Conservation (phyloP, 2,329 filamentous ascomycete species). For the Escovopsis sp. region DNA sequence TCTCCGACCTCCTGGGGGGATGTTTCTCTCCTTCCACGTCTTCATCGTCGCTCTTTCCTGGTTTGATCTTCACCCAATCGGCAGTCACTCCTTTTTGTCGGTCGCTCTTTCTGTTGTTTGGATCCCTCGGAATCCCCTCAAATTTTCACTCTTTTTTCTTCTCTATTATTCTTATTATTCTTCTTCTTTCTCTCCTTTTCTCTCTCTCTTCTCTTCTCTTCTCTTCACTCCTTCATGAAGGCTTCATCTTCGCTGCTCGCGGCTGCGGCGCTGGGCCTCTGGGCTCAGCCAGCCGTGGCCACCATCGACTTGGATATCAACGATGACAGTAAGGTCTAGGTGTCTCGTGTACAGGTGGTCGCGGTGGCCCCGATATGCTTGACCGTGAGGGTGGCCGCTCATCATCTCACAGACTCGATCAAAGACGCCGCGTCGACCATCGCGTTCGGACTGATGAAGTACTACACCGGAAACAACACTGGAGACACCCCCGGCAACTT, state of each 20-base stretch:
- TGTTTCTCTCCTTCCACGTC: neutral
- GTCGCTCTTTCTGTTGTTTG: neutral
- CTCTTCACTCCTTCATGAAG: neutral
- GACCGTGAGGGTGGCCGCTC: neutral
- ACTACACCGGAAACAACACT: slow-evolving; percentile 43
- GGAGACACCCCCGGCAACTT: slow-evolving; percentile 44
- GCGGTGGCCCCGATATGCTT: no score
- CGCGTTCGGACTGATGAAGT: slow-evolving; percentile 32
- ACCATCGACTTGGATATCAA: neutral
- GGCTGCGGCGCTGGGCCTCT: neutral
- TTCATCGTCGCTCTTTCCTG: neutral
- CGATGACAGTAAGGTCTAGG: neutral
- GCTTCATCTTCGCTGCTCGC: neutral
- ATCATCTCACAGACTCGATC: slow-evolving; percentile 29
- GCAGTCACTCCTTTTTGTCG: neutral
- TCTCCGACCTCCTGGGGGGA: no score
- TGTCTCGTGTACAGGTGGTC: neutral
- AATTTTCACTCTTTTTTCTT: neutral
- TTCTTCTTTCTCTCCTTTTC: neutral
- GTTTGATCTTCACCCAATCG: neutral
- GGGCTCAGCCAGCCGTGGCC: neutral
- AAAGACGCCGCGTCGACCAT: slow-evolving; percentile 33
- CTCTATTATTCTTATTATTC: neutral
- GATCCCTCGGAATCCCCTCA: neutral
- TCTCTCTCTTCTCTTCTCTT: neutral